A percentile compares a stretch with the other conserved stretches of the same genome.
These are phyloP conservation scores for Inosperma sp. DNA, from an alignment of 768 basidiomycete genomes.

Conservation along the genomic window DNA sequence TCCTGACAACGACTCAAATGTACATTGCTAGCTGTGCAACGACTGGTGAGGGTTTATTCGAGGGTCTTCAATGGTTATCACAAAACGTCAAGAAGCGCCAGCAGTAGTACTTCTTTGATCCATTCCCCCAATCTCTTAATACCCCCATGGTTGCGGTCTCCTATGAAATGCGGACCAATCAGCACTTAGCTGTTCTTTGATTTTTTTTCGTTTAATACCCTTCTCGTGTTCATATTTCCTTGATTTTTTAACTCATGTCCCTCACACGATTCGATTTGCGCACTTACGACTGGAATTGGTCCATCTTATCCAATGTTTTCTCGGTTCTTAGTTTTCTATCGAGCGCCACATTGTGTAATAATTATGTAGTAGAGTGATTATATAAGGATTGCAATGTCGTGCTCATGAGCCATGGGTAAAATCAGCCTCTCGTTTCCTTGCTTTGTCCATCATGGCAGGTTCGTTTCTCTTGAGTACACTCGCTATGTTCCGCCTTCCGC, in stretches of 20 bases:
- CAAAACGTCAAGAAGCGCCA: slow-evolving; percentile 95
- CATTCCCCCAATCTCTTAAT: background rate
- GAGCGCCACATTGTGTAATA: background rate
- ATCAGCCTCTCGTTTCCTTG: slow-evolving; percentile 5
- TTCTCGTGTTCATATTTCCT: slow-evolving; percentile 3
- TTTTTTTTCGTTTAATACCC: slow-evolving; percentile 6
- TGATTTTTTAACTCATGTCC: slow-evolving; percentile 5
- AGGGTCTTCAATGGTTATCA: slow-evolving; percentile 95
- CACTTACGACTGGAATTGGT: slow-evolving; percentile 13
- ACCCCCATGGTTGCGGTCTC: slow-evolving; percentile 3
- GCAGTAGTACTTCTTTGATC: slow-evolving; percentile 35
- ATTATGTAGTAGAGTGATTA: slow-evolving; percentile 17
- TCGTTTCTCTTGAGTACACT: slow-evolving; percentile 18
- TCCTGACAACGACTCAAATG: background rate
- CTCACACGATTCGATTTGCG: slow-evolving; percentile 9
- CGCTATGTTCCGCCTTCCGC: slow-evolving; percentile 33
- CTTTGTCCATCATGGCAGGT: slow-evolving; percentile 1
- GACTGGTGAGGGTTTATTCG: slow-evolving; percentile 94
- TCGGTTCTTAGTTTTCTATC: background rate
- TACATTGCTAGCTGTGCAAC: slow-evolving; percentile 72
- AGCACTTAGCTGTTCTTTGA: background rate
- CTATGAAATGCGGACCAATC: background rate
- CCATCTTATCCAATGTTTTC: slow-evolving; percentile 10
- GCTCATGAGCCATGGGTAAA: slow-evolving; percentile 24
- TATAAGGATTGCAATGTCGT: slow-evolving; percentile 34